Evolutionary conservation across 805 yeast genomes (phyloP), one percentile per base, ranked within the genome.

Genomic region (Blastobotrys americana): DNA sequence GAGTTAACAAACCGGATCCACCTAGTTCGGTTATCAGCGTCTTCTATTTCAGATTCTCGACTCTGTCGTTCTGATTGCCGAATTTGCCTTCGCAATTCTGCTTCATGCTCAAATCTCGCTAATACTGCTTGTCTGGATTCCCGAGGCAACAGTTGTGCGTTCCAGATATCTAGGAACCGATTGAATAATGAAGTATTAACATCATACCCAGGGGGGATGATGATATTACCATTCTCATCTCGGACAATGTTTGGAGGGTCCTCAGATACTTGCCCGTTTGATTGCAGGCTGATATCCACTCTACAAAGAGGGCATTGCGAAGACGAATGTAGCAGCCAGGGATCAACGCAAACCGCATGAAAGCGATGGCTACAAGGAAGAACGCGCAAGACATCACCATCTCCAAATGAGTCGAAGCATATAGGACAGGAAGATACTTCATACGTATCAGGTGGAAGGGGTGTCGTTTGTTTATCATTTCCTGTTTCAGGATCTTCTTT

Each of bases 271-370:
- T 45, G 47, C 16, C 49, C 59, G 9, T 54, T 53, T 3, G 37
- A 40, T 5, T 49, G 49, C 15, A 60, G 39, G 34, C 54, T 51
- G 17, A 62, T 76, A 58, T 84, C 90, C 27, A 85, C 70, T 51
- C 86, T 80, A 63, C 95, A 85, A 69, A 82, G 76, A 5, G 95
- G 95, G 60, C 95, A 85, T 56, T 84, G 81, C 0, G 87, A 86
- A 41, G 85, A 73, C 50, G 88, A 68, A 52, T 77, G 76, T 4
- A 76, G 77, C 27, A 85, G 68, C 94, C 95, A 85, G 1, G 89
- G 89, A 56, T 84, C 93, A 42, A 86, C 74, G 60, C 95, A 85
- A 4, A 72, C 79, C 8, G 82, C 73, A 57, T 85, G 95, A 72
- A 81, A 85, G 5, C 80, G 87, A 64, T 85, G 95, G 6, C 86